Base-by-base conservation (phyloP, 2,329 filamentous ascomycete species). In the Paecilomyces fulvus region DNA sequence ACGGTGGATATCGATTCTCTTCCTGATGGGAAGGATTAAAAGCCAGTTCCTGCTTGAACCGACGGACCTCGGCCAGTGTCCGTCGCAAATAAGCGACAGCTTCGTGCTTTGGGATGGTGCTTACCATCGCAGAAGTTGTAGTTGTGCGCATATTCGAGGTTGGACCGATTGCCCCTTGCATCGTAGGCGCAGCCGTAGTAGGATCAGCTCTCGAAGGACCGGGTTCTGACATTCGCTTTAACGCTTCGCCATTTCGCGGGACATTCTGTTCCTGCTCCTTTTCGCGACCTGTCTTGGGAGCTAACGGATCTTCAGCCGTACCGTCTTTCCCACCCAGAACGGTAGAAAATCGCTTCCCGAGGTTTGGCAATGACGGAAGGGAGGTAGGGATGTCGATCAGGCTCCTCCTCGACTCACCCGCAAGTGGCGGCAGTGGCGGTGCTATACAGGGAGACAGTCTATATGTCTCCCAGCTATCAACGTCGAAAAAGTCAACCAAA, bases 401-500 rank as follows among this genome's bases (percentile, higher is more conserved):
- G 54, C 59, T 66, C 14, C 59, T 61, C 25, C 58, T 65, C 64
- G 37, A 64, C 68, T 51, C 73, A 63, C 57, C 75, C 70, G 64
- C 79, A 11, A 58, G 73, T 0, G 86, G 77, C 1, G 88, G 88
- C 0, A 91, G 73, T 1, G 86, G 77, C 0, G 84, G 79, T n/a
- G 75, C 79, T 48, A 95, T 82, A 67, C 88, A 94, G 0, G 92
- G 92, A 2, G 89, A 92, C 8, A 90, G 79, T 30, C 84, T 81
- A 70, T 90, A 85, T 59, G 88, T 86, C 55, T 88, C 83, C 92
- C 92, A 97, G 54, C 85, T 84, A 12, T 89, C 79, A 0, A 85
- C 76, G 64, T 92, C 80, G 73, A 91, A 95, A 69, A 96, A 96
- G 70, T 96, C 86, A 43, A 96, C 80, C 0, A 80, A 85, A 65